Percentiles rank a stretch among this genome's conserved stretches.
Evolutionary conservation across 2,329 filamentous ascomycete genomes (phyloP).

Genomic region (Xylariaceae sp.): DNA sequence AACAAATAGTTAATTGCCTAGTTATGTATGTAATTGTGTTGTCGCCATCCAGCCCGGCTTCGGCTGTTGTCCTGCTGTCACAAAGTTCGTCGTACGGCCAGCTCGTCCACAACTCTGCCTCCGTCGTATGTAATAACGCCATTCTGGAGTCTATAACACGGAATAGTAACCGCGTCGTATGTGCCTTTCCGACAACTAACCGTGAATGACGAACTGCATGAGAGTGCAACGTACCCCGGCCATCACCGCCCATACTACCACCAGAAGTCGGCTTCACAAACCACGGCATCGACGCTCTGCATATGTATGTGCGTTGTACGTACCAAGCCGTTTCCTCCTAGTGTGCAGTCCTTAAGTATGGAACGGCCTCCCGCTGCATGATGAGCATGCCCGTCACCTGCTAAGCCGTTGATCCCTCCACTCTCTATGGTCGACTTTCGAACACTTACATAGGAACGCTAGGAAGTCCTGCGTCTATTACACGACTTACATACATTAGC

Average conservation of each 20-base stretch:
- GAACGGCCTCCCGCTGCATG: slow-evolving; percentile 2
- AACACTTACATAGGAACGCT: slow-evolving; percentile 2
- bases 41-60: not conserved
- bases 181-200: slow-evolving; percentile 10
- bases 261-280: slow-evolving; percentile 28
- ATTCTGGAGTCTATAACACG: not conserved
- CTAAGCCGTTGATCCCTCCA: slow-evolving; percentile 1
- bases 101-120: too few species aligned
- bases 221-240: slow-evolving; percentile 10
- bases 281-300: slow-evolving; percentile 27
- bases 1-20: not conserved
- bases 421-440: not conserved
- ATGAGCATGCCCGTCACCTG: slow-evolving; percentile 15
- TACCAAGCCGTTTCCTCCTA: slow-evolving; percentile 17
- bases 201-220: slow-evolving; percentile 17
- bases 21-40: not conserved
- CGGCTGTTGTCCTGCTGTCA: not conserved
- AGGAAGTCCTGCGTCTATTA: too few species aligned
- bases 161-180: not conserved
- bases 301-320: slow-evolving; percentile 30
- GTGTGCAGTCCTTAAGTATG: not conserved
- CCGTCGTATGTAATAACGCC: too few species aligned
- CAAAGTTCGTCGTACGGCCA: not conserved
- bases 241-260: slow-evolving; percentile 11
- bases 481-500: not conserved